A percentile compares a stretch with the other conserved stretches of the same genome.
Conservation (phyloP, 352 stramenopile species). For the Salisapilia sapeloensis region DNA sequence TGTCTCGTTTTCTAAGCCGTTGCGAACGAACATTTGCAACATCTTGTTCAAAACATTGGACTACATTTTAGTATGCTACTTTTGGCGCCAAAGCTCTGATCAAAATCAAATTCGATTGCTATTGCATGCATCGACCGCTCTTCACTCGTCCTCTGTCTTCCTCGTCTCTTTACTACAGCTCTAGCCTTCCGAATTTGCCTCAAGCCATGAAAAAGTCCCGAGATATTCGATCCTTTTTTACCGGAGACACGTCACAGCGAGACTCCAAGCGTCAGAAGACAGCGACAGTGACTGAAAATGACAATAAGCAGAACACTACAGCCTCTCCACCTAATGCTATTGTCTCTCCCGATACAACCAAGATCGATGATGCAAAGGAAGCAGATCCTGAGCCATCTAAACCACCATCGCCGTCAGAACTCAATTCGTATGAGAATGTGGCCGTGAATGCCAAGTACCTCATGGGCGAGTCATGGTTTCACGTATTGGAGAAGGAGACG, state of each 20-base stretch:
- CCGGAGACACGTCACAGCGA: not conserved
- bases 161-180: too few species aligned
- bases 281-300: not conserved
- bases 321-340: not conserved
- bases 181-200: too few species aligned
- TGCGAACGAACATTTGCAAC: not conserved
- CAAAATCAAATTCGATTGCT: too few species aligned
- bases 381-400: not conserved
- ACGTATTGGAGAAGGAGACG: slow-evolving; percentile 31
- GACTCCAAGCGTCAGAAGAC: not conserved
- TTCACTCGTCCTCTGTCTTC: too few species aligned
- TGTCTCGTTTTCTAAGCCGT: too few species aligned
- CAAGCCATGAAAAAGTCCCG: too few species aligned
- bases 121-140: too few species aligned
- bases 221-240: too few species aligned
- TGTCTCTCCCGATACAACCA: not conserved
- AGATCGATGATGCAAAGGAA: too few species aligned
- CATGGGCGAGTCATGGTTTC: slow-evolving; percentile 40
- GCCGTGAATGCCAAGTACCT: slow-evolving; percentile 12
- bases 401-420: not conserved
- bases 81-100: too few species aligned
- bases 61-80: not conserved
- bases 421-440: slow-evolving; percentile 8
- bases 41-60: not conserved
- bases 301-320: not conserved